Conservation (phyloP, 2,329 filamentous ascomycete genomes). For the Tolypocladium pustulatum region DNA sequence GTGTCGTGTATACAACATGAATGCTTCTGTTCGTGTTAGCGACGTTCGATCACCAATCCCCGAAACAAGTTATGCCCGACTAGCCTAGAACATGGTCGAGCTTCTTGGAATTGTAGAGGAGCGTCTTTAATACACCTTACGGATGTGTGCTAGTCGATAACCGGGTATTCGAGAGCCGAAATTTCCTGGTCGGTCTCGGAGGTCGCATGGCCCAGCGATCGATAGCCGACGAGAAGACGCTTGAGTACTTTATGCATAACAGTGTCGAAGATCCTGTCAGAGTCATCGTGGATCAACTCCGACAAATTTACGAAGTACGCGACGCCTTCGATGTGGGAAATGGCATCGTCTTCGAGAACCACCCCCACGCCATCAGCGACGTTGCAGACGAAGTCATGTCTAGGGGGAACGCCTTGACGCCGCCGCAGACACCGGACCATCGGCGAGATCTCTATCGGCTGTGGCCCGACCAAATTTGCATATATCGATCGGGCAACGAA, state of each 20-base stretch:
- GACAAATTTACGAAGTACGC: constrained; percentile 7
- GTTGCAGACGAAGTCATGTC: background rate
- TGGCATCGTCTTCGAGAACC: constrained; percentile 22
- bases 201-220: constrained; percentile 7
- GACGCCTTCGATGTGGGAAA: constrained; percentile 13
- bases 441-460: constrained; percentile 11
- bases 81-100: constrained; percentile 16
- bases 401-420: background rate
- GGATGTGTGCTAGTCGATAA: constrained; percentile 8
- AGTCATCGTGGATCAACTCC: constrained; percentile 18
- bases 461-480: constrained; percentile 22
- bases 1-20: too few species aligned
- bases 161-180: constrained; percentile 15
- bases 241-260: constrained; percentile 17
- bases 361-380: constrained; percentile 16
- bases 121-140: constrained; percentile 12
- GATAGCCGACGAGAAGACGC: constrained; percentile 16
- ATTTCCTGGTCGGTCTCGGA: constrained; percentile 13
- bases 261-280: constrained; percentile 19
- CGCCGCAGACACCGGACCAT: constrained; percentile 8
- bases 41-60: constrained; percentile 14
- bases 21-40: too few species aligned
- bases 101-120: constrained; percentile 15
- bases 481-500: constrained; percentile 6
- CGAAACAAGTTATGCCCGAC: constrained; percentile 17